phyloP scores from a whole-genome alignment of 2,329 filamentous ascomycete species.

The Scedosporium apiospermum region DNA sequence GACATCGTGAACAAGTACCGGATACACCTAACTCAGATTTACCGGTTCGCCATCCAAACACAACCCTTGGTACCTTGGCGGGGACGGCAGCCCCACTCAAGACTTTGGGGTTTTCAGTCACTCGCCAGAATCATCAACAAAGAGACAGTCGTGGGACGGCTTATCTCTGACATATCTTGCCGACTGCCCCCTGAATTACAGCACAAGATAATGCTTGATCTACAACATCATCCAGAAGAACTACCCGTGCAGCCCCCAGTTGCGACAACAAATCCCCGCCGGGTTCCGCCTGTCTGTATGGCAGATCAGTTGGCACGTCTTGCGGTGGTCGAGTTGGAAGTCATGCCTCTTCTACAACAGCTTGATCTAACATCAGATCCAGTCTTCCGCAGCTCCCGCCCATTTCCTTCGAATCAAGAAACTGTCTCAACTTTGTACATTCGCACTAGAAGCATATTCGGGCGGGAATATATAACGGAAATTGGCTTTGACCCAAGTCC shows the following conservation, averaged over 20 bases:
- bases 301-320: background rate
- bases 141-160: background rate
- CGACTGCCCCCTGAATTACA: background rate
- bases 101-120: background rate
- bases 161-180: background rate
- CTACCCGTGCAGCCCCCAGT: background rate
- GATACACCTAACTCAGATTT: background rate
- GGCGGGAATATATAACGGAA: background rate
- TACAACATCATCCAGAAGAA: background rate
- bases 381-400: background rate
- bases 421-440: background rate
- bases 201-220: background rate
- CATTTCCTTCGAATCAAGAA: background rate
- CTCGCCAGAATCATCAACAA: background rate
- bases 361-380: background rate
- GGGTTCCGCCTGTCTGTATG: no score
- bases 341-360: background rate
- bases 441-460: background rate
- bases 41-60: background rate
- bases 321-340: background rate
- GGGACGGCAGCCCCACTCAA: background rate
- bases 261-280: no score
- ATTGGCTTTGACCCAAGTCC: background rate
- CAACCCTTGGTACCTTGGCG: background rate
- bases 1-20: background rate